Conservation (phyloP, 768 basidiomycete species). For the Trametes maxima region DNA sequence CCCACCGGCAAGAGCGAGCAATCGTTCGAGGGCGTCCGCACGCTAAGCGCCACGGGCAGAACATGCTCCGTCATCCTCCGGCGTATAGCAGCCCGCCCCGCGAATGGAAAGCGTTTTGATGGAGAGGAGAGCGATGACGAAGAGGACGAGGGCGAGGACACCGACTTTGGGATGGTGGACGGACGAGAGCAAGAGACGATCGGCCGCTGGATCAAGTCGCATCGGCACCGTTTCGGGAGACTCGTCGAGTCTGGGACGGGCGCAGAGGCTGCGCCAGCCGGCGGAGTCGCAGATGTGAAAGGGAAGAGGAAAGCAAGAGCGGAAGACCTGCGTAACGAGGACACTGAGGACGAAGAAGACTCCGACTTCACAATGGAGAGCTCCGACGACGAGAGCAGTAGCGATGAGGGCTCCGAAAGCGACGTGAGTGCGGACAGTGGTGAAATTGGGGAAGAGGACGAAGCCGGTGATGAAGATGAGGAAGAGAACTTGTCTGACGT, state of each 20-base stretch:
- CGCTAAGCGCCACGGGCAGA: slow-evolving; percentile 66
- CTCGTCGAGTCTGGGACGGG: not conserved
- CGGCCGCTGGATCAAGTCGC: slow-evolving; percentile 61
- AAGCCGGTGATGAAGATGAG: slow-evolving; percentile 36
- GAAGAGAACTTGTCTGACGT: slow-evolving; percentile 34
- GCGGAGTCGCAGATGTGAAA: not conserved
- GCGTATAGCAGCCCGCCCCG: slow-evolving; percentile 32
- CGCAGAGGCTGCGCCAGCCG: not conserved
- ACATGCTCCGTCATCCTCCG: slow-evolving; percentile 63
- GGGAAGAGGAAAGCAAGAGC: slow-evolving; percentile 16
- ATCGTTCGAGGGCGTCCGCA: slow-evolving; percentile 46
- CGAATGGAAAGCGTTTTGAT: not conserved
- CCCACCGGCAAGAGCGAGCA: slow-evolving; percentile 37
- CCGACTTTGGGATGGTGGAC: slow-evolving; percentile 74
- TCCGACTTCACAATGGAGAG: slow-evolving; percentile 33
- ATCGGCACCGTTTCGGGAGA: slow-evolving; percentile 57
- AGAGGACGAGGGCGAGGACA: slow-evolving; percentile 55
- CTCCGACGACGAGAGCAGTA: slow-evolving; percentile 16
- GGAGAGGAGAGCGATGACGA: slow-evolving; percentile 39
- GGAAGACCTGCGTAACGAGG: slow-evolving; percentile 25
- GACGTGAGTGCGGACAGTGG: slow-evolving; percentile 23
- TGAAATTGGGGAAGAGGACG: slow-evolving; percentile 30
- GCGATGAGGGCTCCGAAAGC: slow-evolving; percentile 41
- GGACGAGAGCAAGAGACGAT: slow-evolving; percentile 68
- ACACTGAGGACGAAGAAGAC: slow-evolving; percentile 36